Evolutionary conservation across 495 filamentous ascomycete genomes (phyloP).

Genomic region (Podospora pseudocomata): DNA sequence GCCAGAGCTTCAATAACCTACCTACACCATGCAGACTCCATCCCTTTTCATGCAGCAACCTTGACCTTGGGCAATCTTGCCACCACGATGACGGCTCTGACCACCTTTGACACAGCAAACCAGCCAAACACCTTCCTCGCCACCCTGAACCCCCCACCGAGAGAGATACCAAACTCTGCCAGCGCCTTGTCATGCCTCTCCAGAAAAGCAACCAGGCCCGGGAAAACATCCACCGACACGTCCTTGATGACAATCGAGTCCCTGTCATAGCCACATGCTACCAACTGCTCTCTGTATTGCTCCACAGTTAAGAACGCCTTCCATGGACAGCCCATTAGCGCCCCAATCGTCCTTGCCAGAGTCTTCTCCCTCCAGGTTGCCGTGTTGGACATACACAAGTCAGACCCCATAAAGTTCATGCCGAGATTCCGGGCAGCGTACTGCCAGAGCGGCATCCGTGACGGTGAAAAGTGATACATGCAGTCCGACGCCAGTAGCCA

Average conservation of each 20-base stretch:
- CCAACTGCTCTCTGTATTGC: conserved; percentile 12
- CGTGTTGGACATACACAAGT: background rate
- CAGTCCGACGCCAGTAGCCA: conserved; percentile 52
- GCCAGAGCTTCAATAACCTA: too few species aligned
- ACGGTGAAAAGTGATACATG: conserved; percentile 50
- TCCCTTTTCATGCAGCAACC: background rate
- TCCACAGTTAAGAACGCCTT: conserved; percentile 11
- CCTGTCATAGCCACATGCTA: background rate
- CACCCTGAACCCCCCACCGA: background rate
- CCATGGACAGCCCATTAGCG: conserved; percentile 17
- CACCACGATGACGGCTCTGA: background rate
- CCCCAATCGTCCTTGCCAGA: conserved; percentile 15
- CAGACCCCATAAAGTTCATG: conserved; percentile 43
- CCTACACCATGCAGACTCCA: too few species aligned
- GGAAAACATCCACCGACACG: background rate
- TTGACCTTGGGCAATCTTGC: background rate
- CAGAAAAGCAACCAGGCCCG: background rate
- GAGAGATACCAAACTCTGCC: background rate
- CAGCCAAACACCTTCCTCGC: background rate
- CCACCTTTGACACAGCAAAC: background rate
- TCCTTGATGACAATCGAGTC: background rate
- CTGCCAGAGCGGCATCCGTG: conserved; percentile 38
- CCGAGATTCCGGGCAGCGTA: conserved; percentile 34
- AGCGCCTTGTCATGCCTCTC: background rate
- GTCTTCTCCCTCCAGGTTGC: background rate